A percentile compares a stretch with the other conserved stretches of the same genome.
Conservation (phyloP, 73 alveolate genomes). For the Effrenium voratum region DNA sequence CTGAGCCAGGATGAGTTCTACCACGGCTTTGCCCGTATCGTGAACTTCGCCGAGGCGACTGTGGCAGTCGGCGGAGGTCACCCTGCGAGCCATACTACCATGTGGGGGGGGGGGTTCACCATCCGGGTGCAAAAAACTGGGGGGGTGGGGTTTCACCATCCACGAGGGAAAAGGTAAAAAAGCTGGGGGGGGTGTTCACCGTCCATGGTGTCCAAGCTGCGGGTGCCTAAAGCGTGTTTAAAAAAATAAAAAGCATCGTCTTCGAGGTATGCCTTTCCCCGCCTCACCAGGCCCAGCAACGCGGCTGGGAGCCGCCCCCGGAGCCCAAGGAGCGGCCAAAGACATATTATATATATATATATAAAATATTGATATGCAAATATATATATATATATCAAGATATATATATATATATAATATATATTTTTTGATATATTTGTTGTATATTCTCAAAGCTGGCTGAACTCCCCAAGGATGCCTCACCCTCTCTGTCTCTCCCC, state of each 20-base stretch:
- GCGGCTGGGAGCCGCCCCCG: slow-evolving; percentile 88
- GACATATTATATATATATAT: too few species aligned
- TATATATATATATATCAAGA: too few species aligned
- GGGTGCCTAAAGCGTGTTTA: background rate
- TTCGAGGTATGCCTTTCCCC: background rate
- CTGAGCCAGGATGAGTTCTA: slow-evolving; percentile 48
- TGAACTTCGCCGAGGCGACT: slow-evolving; percentile 56
- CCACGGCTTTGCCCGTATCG: slow-evolving; percentile 69
- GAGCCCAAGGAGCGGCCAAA: slow-evolving; percentile 48
- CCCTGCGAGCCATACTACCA: too few species aligned
- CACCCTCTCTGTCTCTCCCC: too few species aligned
- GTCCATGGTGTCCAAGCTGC: background rate
- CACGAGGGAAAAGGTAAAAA: background rate
- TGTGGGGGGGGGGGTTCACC: background rate
- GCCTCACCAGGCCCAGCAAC: slow-evolving; percentile 26
- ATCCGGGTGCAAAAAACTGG: background rate
- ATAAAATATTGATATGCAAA: too few species aligned
- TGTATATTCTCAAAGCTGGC: too few species aligned
- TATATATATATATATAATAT: too few species aligned
- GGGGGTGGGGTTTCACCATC: background rate
- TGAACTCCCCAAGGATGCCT: too few species aligned
- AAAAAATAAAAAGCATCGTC: background rate
- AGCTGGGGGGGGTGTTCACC: background rate
- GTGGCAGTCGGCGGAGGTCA: too few species aligned
- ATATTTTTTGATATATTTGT: too few species aligned